A percentile compares a stretch with the other conserved stretches of the same genome.
Conservation (phyloP, 2,329 filamentous ascomycete genomes). For the Neofusicoccum umdonicola region DNA sequence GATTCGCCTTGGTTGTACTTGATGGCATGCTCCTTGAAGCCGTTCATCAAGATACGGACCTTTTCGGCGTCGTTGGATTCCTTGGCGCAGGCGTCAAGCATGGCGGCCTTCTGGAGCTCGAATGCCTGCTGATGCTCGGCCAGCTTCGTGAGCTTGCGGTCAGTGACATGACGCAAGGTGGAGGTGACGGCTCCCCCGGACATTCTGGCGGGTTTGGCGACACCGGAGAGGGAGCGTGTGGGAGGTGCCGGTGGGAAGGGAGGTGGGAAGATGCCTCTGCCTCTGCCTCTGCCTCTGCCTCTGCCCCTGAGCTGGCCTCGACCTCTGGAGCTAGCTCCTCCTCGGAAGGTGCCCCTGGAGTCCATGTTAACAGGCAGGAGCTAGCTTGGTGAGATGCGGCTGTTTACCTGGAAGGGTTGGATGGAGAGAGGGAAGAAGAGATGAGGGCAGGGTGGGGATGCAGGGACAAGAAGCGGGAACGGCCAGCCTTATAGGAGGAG, state of each 20-base stretch:
- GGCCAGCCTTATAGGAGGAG: not conserved
- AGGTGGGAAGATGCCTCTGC: not conserved
- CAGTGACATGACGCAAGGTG: slow-evolving; percentile 28
- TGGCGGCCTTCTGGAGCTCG: slow-evolving; percentile 23
- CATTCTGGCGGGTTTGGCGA: slow-evolving; percentile 18
- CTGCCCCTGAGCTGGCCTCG: not conserved
- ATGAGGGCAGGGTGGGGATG: not conserved
- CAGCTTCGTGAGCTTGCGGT: slow-evolving; percentile 27
- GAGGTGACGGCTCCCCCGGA: slow-evolving; percentile 21
- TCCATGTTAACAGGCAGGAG: not conserved
- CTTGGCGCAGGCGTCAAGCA: slow-evolving; percentile 20
- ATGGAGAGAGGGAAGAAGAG: not conserved
- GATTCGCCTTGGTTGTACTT: not conserved
- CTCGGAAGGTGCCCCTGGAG: not conserved
- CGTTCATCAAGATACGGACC: slow-evolving; percentile 24
- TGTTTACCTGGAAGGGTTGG: not conserved
- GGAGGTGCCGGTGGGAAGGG: not conserved
- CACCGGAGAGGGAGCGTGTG: not conserved
- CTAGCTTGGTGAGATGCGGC: not conserved
- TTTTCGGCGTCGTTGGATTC: slow-evolving; percentile 19
- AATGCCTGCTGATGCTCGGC: slow-evolving; percentile 24
- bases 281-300: not conserved
- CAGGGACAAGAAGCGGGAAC: not conserved
- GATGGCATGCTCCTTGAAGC: slow-evolving; percentile 24
- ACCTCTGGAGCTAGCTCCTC: not conserved